A percentile compares a stretch with the other conserved stretches of the same genome.
These are phyloP conservation scores for Nyctanthes arbortristis DNA, from an alignment of 257 asterid species.

Conservation along the genomic window DNA sequence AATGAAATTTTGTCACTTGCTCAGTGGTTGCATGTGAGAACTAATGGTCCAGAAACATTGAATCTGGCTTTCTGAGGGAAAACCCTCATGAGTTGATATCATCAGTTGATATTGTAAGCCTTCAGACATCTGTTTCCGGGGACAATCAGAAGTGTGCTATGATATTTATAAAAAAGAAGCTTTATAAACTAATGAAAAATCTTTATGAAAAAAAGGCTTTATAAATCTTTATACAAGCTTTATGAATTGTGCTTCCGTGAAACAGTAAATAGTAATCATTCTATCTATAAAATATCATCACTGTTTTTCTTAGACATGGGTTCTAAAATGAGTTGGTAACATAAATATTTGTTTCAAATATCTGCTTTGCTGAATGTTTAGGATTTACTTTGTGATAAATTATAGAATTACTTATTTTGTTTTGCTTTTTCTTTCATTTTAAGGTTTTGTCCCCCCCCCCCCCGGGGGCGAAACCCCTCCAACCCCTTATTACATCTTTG, in stretches of 20 bases:
- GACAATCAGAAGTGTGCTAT: background rate
- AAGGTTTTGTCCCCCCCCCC: too few relatives aligned
- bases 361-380: background rate
- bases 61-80: background rate
- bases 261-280: background rate
- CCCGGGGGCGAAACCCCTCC: too few relatives aligned
- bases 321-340: constrained; percentile 12
- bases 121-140: background rate
- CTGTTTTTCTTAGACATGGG: constrained; percentile 13
- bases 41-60: background rate
- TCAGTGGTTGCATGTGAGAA: background rate
- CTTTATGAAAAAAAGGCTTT: too few relatives aligned
- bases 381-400: background rate
- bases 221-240: too few relatives aligned
- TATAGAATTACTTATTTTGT: background rate
- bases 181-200: background rate
- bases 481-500: constrained; percentile 12
- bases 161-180: background rate
- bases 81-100: background rate
- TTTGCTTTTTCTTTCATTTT: constrained; percentile 20
- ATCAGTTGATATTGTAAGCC: background rate
- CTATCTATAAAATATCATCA: constrained; percentile 2
- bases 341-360: background rate
- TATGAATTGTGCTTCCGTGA: too few relatives aligned
- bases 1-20: background rate